Conservation (phyloP, 2,329 filamentous ascomycete genomes). For the Fusarium sp. region DNA sequence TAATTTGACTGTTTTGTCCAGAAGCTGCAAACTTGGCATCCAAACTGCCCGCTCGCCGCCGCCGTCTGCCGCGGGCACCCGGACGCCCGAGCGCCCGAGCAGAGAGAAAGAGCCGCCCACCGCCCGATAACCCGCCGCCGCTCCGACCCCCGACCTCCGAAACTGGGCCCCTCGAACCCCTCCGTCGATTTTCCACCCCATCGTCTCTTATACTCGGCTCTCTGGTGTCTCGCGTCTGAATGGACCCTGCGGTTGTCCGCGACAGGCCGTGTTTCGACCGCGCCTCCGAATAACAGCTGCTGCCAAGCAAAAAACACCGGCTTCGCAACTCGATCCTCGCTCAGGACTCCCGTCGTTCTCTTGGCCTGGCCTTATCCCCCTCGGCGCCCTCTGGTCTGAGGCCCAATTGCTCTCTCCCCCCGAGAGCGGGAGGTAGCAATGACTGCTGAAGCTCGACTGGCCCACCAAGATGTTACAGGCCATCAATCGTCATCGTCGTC, state of each 20-base stretch:
- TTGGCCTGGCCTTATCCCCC: slow-evolving; percentile 3
- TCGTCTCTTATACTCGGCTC: slow-evolving; percentile 27
- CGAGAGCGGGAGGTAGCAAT: slow-evolving; percentile 48
- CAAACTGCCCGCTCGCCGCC: slow-evolving; percentile 31
- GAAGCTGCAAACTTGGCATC: slow-evolving; percentile 1
- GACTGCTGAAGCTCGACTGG: slow-evolving; percentile 51
- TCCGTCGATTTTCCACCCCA: slow-evolving; percentile 14
- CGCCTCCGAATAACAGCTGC: slow-evolving; percentile 37
- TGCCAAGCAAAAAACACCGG: slow-evolving; percentile 3
- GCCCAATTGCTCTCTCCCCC: slow-evolving; percentile 36
- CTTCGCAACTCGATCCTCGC: background rate
- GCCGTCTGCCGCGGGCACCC: slow-evolving; percentile 43
- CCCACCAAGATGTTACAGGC: slow-evolving; percentile 54
- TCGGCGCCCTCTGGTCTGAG: slow-evolving; percentile 23
- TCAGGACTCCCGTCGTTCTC: slow-evolving; percentile 15
- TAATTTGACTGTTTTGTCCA: slow-evolving; percentile 5
- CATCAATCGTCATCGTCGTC: slow-evolving; percentile 45
- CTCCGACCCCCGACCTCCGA: slow-evolving; percentile 37
- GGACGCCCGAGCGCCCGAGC: slow-evolving; percentile 46
- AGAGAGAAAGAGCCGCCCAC: slow-evolving; percentile 38
- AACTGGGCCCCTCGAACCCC: slow-evolving; percentile 23
- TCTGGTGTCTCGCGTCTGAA: slow-evolving; percentile 39
- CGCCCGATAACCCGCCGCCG: slow-evolving; percentile 33
- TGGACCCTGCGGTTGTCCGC: slow-evolving; percentile 41
- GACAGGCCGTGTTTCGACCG: slow-evolving; percentile 45